Percentiles rank a stretch among this genome's conserved stretches.
phyloP scores from a whole-genome alignment of 768 basidiomycete genomes.

The Neoboletus subvelutipes region DNA sequence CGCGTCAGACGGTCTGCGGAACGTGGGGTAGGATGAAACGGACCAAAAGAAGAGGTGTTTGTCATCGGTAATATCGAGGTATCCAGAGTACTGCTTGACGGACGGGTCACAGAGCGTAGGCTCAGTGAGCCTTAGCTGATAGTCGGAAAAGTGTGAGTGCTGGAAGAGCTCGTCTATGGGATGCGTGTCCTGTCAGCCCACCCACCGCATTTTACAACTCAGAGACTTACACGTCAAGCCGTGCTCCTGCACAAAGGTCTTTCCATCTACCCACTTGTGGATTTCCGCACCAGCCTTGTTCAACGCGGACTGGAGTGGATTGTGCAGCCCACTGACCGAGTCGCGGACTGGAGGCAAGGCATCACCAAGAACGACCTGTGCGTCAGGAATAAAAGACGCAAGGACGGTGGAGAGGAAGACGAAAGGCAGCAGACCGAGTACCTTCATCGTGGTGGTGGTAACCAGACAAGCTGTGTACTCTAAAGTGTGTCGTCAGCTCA shows the following conservation, averaged over 20 bases:
- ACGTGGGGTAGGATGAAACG: conserved; percentile 14
- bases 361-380: conserved; percentile 44
- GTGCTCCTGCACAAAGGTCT: conserved; percentile 67
- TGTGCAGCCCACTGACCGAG: conserved; percentile 37
- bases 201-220: background rate
- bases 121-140: conserved; percentile 62
- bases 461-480: background rate
- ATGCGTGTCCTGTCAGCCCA: conserved; percentile 3
- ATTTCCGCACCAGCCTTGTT: conserved; percentile 45
- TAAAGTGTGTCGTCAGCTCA: background rate
- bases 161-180: conserved; percentile 59
- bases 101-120: conserved; percentile 74
- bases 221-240: conserved; percentile 65
- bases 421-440: conserved; percentile 34
- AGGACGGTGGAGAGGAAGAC: conserved; percentile 36
- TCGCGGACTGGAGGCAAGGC: conserved; percentile 20
- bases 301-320: conserved; percentile 43
- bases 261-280: conserved; percentile 64
- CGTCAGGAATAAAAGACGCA: conserved; percentile 40
- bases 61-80: conserved; percentile 75
- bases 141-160: conserved; percentile 48
- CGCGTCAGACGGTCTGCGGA: background rate
- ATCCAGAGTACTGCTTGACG: conserved; percentile 78
- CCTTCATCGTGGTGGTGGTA: conserved; percentile 39
- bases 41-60: conserved; percentile 90